Evolutionary conservation across 2,329 filamentous ascomycete species (phyloP).

Genomic region (Epichloe glyceriae): DNA sequence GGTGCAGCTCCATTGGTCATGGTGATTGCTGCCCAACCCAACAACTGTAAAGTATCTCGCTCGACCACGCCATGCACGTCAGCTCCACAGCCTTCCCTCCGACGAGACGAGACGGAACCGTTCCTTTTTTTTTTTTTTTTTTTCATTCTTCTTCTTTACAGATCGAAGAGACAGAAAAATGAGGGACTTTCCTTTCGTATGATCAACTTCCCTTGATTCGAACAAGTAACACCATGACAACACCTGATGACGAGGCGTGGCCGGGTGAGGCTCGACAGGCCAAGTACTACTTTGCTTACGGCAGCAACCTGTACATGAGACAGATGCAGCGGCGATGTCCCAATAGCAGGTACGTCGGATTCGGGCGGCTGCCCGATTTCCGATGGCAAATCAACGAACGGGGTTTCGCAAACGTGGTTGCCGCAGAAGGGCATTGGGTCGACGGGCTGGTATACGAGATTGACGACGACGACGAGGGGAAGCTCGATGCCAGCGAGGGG

Average conservation of each 20-base stretch:
- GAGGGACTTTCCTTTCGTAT: too few species aligned
- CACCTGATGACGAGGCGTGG: neutral
- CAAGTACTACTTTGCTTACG: conserved; percentile 33
- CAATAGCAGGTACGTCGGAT: conserved; percentile 25
- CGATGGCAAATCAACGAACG: conserved; percentile 35
- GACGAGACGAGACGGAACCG: too few species aligned
- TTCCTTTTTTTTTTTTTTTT: neutral
- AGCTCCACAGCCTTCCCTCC: neutral
- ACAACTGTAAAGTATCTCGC: neutral
- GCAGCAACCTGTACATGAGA: conserved; percentile 30
- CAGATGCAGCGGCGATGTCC: conserved; percentile 33
- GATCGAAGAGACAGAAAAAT: too few species aligned
- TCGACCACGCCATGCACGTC: neutral
- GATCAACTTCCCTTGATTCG: too few species aligned
- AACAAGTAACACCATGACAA: neutral
- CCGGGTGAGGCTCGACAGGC: conserved; percentile 1
- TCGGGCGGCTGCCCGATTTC: conserved; percentile 24
- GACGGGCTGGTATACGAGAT: conserved; percentile 30
- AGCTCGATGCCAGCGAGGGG: conserved; percentile 28
- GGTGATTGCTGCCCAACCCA: conserved; percentile 3
- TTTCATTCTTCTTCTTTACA: too few species aligned
- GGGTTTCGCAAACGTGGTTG: conserved; percentile 31
- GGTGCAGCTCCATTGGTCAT: conserved; percentile 2
- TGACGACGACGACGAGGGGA: conserved; percentile 22
- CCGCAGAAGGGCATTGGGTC: conserved; percentile 21